phyloP scores from a whole-genome alignment of 177 flowering plant genomes.

The Vitis hybrid region DNA sequence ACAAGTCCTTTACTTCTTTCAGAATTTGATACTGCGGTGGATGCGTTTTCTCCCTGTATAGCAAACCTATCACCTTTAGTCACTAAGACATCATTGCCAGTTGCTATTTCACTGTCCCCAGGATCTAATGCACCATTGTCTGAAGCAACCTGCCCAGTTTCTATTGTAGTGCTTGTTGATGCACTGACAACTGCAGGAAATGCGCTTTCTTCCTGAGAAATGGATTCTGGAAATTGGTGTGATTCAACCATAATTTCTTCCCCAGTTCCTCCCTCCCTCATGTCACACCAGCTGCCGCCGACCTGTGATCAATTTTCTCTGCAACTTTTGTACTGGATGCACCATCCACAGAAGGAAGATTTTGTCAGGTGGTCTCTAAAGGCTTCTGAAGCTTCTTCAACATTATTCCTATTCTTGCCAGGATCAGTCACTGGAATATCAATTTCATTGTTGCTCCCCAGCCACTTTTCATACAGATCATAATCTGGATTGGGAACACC shows the following conservation, averaged over 20 bases:
- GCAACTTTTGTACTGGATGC: conserved; percentile 11
- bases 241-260: conserved; percentile 32
- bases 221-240: conserved; percentile 15
- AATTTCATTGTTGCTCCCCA: conserved; percentile 34
- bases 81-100: conserved; percentile 7
- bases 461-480: conserved; percentile 47
- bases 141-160: neutral
- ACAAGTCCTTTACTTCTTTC: conserved; percentile 14
- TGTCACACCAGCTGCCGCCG: conserved; percentile 1
- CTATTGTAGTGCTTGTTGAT: neutral
- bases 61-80: conserved; percentile 4
- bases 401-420: conserved; percentile 12
- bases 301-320: conserved; percentile 6
- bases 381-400: conserved; percentile 9
- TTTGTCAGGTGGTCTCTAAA: conserved; percentile 4
- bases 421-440: conserved; percentile 19
- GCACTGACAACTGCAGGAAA: neutral
- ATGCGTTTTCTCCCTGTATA: neutral
- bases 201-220: conserved; percentile 3
- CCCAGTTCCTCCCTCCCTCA: conserved; percentile 10
- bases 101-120: conserved; percentile 2
- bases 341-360: conserved; percentile 2
- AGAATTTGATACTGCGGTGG: conserved; percentile 1
- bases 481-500: conserved; percentile 31
- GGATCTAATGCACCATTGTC: conserved; percentile 2